phyloP scores from a whole-genome alignment of 2,329 filamentous ascomycete genomes.

The Rasamsonia emersonii region DNA sequence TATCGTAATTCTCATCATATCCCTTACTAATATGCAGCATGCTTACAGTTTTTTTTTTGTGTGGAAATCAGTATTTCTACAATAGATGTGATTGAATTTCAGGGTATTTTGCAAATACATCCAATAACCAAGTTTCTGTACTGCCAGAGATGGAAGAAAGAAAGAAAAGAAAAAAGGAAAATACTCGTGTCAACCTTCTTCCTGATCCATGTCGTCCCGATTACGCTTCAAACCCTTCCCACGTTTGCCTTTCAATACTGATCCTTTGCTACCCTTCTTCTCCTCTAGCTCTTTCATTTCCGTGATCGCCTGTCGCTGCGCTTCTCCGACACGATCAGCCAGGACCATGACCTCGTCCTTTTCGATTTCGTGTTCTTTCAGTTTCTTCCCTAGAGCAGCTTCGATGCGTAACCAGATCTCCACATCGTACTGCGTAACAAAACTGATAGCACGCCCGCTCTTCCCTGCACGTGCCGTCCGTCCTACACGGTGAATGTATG shows the following conservation, averaged over 20 bases:
- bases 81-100: too few relatives aligned
- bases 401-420: conserved; percentile 77
- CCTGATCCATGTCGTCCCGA: conserved; percentile 63
- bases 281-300: conserved; percentile 79
- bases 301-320: conserved; percentile 66
- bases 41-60: too few relatives aligned
- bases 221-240: conserved; percentile 44
- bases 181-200: conserved; percentile 59
- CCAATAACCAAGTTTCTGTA: too few relatives aligned
- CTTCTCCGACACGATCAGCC: conserved; percentile 68
- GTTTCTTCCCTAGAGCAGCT: conserved; percentile 67
- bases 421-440: conserved; percentile 83
- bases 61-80: too few relatives aligned
- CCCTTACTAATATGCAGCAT: too few relatives aligned
- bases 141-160: too few relatives aligned
- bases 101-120: too few relatives aligned
- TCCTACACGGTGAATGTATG: conserved; percentile 82
- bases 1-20: too few relatives aligned
- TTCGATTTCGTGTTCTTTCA: conserved; percentile 58
- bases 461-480: conserved; percentile 82
- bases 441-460: conserved; percentile 66
- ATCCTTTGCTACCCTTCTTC: conserved; percentile 46
- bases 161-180: conserved; percentile 12
- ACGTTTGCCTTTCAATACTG: conserved; percentile 42
- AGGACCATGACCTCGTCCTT: conserved; percentile 84